phyloP scores from a whole-genome alignment of 2,329 filamentous ascomycete species.

The Leptosphaerulina australis region DNA sequence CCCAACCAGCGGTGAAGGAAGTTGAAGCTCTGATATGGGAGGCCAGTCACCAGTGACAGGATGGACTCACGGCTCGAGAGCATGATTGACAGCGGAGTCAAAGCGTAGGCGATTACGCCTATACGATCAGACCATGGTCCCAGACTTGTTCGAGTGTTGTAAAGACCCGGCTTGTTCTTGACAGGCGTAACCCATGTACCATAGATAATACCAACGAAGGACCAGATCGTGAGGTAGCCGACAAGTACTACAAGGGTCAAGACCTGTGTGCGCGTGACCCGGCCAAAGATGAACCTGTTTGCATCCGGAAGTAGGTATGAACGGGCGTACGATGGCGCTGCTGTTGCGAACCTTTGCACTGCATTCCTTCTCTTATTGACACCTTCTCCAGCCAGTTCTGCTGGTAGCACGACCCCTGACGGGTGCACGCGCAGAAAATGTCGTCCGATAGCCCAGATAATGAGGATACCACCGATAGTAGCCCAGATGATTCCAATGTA shows the following conservation, averaged over 20 bases:
- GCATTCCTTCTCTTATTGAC: constrained; percentile 31
- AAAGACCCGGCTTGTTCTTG: constrained; percentile 57
- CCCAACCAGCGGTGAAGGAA: constrained; percentile 65
- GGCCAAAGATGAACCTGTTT: constrained; percentile 65
- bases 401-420: constrained; percentile 34
- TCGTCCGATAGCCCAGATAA: constrained; percentile 51
- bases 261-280: constrained; percentile 71
- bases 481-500: constrained; percentile 65
- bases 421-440: constrained; percentile 36
- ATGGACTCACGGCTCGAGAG: constrained; percentile 73
- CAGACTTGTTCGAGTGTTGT: constrained; percentile 69
- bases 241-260: constrained; percentile 63
- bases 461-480: constrained; percentile 56
- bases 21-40: constrained; percentile 73
- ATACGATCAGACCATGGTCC: constrained; percentile 73
- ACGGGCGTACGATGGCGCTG: constrained; percentile 53
- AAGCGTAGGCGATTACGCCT: constrained; percentile 73
- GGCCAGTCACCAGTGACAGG: constrained; percentile 70
- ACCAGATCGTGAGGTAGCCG: constrained; percentile 69
- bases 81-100: constrained; percentile 72
- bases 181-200: constrained; percentile 73
- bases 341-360: constrained; percentile 36
- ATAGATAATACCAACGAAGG: constrained; percentile 70
- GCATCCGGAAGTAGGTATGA: constrained; percentile 67
- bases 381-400: constrained; percentile 25